Evolutionary conservation across 768 basidiomycete genomes (phyloP).

Genomic region (Suillus luteus): DNA sequence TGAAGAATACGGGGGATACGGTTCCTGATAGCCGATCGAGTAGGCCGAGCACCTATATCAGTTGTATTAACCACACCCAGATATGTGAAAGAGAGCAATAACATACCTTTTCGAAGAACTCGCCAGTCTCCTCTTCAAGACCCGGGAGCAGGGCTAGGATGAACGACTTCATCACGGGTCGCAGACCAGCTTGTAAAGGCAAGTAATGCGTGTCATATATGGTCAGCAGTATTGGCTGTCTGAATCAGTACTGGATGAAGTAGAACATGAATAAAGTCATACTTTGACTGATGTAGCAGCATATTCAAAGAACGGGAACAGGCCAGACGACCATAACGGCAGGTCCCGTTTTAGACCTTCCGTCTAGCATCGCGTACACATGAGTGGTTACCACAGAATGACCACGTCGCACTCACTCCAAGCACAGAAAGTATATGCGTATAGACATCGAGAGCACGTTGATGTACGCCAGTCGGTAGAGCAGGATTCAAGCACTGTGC

Average conservation of each 20-base stretch:
- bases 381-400: conserved; percentile 15
- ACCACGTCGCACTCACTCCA: conserved; percentile 58
- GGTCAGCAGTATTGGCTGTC: conserved; percentile 80
- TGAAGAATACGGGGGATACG: conserved; percentile 86
- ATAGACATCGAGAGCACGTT: conserved; percentile 94
- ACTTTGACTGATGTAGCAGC: conserved; percentile 99
- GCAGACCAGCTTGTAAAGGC: conserved; percentile 75
- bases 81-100: background rate
- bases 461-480: conserved; percentile 94
- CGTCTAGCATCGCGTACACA: conserved; percentile 45
- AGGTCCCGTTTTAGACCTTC: conserved; percentile 88
- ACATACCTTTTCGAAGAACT: conserved; percentile 88
- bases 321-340: conserved; percentile 89
- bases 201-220: conserved; percentile 94
- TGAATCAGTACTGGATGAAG: background rate
- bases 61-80: conserved; percentile 15
- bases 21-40: conserved; percentile 83
- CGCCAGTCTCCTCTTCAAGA: conserved; percentile 95
- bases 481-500: conserved; percentile 98
- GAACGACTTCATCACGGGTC: conserved; percentile 93
- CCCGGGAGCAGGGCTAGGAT: conserved; percentile 93
- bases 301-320: conserved; percentile 99
- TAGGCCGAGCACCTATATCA: conserved; percentile 67
- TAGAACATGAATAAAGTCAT: conserved; percentile 17
- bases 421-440: conserved; percentile 87